Conservation (phyloP, 2,329 filamentous ascomycete species). For the Gyromitra esculenta region DNA sequence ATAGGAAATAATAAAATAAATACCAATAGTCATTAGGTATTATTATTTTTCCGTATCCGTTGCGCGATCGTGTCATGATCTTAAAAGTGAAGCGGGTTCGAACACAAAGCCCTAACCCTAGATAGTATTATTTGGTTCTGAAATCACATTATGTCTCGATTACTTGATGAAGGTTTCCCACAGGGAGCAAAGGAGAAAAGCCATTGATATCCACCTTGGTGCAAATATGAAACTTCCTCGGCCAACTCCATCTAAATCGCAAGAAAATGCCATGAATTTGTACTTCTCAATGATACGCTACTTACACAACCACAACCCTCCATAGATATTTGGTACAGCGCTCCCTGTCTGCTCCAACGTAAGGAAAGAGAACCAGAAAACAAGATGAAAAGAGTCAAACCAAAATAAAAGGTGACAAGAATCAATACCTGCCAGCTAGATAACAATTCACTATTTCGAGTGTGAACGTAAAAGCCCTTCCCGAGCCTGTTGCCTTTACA, state of each 20-base stretch:
- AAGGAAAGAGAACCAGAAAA: slow-evolving; percentile 12
- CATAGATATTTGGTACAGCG: slow-evolving; percentile 26
- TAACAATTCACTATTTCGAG: slow-evolving; percentile 7
- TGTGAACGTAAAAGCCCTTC: slow-evolving; percentile 20
- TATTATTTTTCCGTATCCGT: background rate
- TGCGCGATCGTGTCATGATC: background rate
- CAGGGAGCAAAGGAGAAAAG: background rate
- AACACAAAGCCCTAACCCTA: slow-evolving; percentile 3
- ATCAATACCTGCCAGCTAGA: slow-evolving; percentile 1
- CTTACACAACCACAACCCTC: slow-evolving; percentile 31
- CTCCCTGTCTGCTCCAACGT: slow-evolving; percentile 20
- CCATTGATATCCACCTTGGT: background rate
- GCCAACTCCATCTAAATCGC: background rate
- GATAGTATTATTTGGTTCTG: background rate
- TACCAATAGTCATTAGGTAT: background rate
- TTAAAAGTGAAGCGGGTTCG: background rate
- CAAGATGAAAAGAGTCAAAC: background rate
- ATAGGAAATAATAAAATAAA: background rate
- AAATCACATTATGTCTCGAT: background rate
- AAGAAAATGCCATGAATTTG: slow-evolving; percentile 29
- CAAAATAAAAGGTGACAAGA: slow-evolving; percentile 16
- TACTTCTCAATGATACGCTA: slow-evolving; percentile 35
- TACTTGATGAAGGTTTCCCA: background rate
- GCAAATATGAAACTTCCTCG: background rate
- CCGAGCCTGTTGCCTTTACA: background rate